phyloP scores from a whole-genome alignment of 495 filamentous ascomycete genomes.

The Jackrogersella minutella region DNA sequence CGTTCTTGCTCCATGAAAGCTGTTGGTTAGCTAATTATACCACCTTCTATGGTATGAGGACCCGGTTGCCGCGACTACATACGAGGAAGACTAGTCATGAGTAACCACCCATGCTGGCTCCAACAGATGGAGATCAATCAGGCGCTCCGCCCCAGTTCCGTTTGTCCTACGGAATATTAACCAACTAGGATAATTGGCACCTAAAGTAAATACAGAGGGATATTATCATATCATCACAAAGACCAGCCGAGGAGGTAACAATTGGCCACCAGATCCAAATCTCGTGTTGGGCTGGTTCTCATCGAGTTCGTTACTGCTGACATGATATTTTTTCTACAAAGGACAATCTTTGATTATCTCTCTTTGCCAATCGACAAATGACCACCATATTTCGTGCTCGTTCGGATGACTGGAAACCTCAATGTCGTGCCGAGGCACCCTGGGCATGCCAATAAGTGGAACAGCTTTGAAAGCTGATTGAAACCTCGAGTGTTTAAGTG shows the following conservation, averaged over 20 bases:
- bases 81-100: slow-evolving; percentile 21
- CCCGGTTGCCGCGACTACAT: slow-evolving; percentile 32
- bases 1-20: slow-evolving; percentile 20
- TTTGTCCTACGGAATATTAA: slow-evolving; percentile 33
- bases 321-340: not conserved
- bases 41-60: slow-evolving; percentile 15
- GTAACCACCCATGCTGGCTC: slow-evolving; percentile 20
- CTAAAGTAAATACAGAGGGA: slow-evolving; percentile 7
- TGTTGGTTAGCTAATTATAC: slow-evolving; percentile 28
- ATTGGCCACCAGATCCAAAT: slow-evolving; percentile 29
- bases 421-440: slow-evolving; percentile 24
- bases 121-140: slow-evolving; percentile 19
- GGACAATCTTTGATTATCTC: slow-evolving; percentile 5
- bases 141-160: slow-evolving; percentile 32
- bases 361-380: slow-evolving; percentile 16
- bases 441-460: slow-evolving; percentile 16
- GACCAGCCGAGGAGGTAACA: not conserved
- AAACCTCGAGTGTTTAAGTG: slow-evolving; percentile 29
- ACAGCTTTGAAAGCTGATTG: slow-evolving; percentile 24
- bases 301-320: slow-evolving; percentile 17
- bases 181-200: slow-evolving; percentile 13
- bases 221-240: slow-evolving; percentile 20
- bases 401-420: slow-evolving; percentile 17
- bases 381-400: slow-evolving; percentile 22
- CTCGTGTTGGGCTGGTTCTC: not conserved